phyloP scores from a whole-genome alignment of 2,329 filamentous ascomycete genomes.

The Elsinoe fawcettii region DNA sequence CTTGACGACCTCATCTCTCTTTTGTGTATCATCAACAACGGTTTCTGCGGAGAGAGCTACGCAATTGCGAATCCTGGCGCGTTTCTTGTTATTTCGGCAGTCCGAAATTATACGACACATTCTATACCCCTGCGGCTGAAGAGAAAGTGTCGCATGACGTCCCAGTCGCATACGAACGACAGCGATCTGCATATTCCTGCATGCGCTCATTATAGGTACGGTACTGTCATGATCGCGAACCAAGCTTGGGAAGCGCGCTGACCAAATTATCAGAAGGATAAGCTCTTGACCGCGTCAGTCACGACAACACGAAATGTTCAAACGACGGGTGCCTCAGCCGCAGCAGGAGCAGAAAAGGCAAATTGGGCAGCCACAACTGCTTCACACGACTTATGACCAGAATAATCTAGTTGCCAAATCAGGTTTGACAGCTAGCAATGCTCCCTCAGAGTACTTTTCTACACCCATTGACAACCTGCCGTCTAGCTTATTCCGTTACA shows the following conservation, averaged over 20 bases:
- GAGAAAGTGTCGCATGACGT: neutral
- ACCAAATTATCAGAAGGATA: neutral
- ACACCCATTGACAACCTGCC: slow-evolving; percentile 12
- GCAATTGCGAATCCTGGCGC: neutral
- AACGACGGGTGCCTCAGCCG: slow-evolving; percentile 10
- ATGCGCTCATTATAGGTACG: slow-evolving; percentile 2
- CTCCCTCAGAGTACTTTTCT: slow-evolving; percentile 15
- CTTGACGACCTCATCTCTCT: neutral
- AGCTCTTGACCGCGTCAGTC: slow-evolving; percentile 2
- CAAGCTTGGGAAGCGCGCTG: slow-evolving; percentile 5
- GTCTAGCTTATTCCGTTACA: slow-evolving; percentile 15
- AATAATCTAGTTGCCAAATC: slow-evolving; percentile 10
- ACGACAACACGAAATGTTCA: slow-evolving; percentile 13
- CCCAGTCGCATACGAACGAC: neutral
- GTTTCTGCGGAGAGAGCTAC: neutral
- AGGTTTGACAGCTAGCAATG: slow-evolving; percentile 14
- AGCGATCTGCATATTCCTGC: neutral
- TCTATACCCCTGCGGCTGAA: slow-evolving; percentile 5
- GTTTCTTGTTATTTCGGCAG: neutral
- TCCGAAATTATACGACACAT: slow-evolving; percentile 3
- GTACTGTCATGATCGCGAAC: neutral
- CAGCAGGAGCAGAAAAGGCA: slow-evolving; percentile 14
- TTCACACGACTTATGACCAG: slow-evolving; percentile 15
- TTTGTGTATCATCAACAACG: slow-evolving; percentile 10
- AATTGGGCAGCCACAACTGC: slow-evolving; percentile 15